Evolutionary conservation across 495 filamentous ascomycete genomes (phyloP).

Genomic region (Bacidia gigantensis): DNA sequence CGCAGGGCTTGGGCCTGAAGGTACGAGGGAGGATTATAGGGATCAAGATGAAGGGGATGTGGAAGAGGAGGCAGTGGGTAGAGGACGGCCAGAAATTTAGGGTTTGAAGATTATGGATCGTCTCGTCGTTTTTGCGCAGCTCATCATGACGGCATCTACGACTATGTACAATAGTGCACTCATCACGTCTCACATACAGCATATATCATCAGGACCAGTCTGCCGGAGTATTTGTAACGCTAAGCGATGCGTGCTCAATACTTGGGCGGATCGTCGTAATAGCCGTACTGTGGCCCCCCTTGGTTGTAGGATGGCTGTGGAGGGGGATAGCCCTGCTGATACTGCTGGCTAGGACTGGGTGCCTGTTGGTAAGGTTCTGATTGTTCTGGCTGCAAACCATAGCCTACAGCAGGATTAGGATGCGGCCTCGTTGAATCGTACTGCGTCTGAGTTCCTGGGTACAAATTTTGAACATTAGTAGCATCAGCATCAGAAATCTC

Average conservation of each 20-base stretch:
- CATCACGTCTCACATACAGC: too few species aligned
- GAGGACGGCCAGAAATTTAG: not conserved
- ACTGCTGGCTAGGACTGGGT: slow-evolving; percentile 3
- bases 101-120: too few species aligned
- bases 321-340: slow-evolving; percentile 7
- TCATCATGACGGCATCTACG: too few species aligned
- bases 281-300: slow-evolving; percentile 2
- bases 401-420: slow-evolving; percentile 7
- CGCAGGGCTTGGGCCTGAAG: slow-evolving; percentile 3
- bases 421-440: slow-evolving; percentile 12
- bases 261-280: slow-evolving; percentile 7
- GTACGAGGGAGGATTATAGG: slow-evolving; percentile 3
- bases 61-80: not conserved
- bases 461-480: not conserved
- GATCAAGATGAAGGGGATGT: slow-evolving; percentile 12
- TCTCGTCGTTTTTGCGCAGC: too few species aligned
- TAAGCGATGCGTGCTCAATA: too few species aligned
- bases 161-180: too few species aligned
- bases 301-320: slow-evolving; percentile 6
- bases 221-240: too few species aligned
- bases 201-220: too few species aligned
- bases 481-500: slow-evolving; percentile 2
- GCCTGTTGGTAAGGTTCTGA: slow-evolving; percentile 3
- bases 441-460: slow-evolving; percentile 9
- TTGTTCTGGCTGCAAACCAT: not conserved